A percentile compares a stretch with the other conserved stretches of the same genome.
phyloP scores from a whole-genome alignment of 352 stramenopile genomes.

The Phytophthora uliginosa region DNA sequence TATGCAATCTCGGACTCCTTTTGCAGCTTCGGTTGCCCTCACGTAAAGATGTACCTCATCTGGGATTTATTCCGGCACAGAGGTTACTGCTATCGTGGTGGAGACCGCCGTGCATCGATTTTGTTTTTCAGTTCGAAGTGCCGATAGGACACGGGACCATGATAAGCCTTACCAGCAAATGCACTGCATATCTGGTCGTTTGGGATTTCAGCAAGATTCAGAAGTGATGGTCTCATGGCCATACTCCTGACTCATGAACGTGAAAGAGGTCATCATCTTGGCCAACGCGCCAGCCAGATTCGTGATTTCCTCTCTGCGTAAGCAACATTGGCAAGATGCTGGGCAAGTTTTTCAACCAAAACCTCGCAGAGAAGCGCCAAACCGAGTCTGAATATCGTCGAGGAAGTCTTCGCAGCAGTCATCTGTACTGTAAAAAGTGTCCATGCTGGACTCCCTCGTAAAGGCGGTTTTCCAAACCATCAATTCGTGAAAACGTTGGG shows the following conservation, averaged over 20 bases:
- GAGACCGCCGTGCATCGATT: no score
- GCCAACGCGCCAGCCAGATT: constrained; percentile 20
- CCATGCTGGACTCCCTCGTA: constrained; percentile 31
- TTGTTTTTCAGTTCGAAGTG: background rate
- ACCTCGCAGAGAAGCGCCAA: constrained; percentile 40
- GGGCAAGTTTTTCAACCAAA: constrained; percentile 37
- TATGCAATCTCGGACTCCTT: no score
- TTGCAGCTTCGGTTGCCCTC: no score
- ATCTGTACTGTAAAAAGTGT: constrained; percentile 9
- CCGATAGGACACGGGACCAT: background rate
- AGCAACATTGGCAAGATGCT: constrained; percentile 28
- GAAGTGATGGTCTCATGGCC: background rate
- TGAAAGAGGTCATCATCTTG: constrained; percentile 34
- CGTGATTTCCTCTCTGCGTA: constrained; percentile 46
- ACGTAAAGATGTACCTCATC: background rate
- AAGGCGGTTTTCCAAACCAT: constrained; percentile 36
- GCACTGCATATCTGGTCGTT: constrained; percentile 55
- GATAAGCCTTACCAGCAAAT: constrained; percentile 37
- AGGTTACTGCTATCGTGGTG: no score
- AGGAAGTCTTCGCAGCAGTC: constrained; percentile 55
- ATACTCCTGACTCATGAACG: background rate
- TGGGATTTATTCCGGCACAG: no score
- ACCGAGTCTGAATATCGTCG: constrained; percentile 36
- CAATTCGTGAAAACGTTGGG: constrained; percentile 10
- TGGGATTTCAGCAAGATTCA: constrained; percentile 44